Percentiles rank a stretch among this genome's conserved stretches.
Conservation (phyloP, 495 filamentous ascomycete genomes). For the Neurospora sublineolata region DNA sequence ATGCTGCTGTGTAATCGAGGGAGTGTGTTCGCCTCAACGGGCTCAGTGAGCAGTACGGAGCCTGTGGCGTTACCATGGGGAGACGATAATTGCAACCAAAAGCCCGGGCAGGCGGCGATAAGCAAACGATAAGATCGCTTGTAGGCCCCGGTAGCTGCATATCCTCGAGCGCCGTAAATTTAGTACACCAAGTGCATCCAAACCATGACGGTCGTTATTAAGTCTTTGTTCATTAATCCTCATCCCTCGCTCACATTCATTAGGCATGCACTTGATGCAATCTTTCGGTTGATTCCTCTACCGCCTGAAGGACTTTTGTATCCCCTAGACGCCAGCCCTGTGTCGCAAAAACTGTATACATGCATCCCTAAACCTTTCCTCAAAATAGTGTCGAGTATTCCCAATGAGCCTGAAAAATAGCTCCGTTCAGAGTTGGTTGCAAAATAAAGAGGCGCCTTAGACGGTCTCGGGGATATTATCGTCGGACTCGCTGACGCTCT, state of each 20-base stretch:
- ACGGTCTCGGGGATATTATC: conserved; percentile 50
- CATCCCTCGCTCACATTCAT: neutral
- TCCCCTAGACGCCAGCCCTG: conserved; percentile 7
- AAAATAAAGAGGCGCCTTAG: conserved; percentile 10
- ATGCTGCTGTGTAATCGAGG: neutral
- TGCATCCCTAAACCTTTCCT: neutral
- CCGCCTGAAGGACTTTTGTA: conserved; percentile 11
- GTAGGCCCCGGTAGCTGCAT: neutral
- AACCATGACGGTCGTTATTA: neutral
- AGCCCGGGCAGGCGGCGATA: neutral
- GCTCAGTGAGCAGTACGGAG: neutral
- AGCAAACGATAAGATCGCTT: neutral
- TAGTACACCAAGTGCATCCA: neutral
- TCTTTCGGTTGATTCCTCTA: conserved; percentile 3
- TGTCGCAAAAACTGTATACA: conserved; percentile 3
- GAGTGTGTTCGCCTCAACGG: neutral
- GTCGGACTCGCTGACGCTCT: conserved; percentile 85
- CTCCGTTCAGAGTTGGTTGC: neutral
- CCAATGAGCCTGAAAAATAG: neutral
- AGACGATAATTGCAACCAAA: neutral
- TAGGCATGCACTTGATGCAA: neutral
- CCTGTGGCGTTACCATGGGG: neutral
- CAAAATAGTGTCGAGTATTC: neutral
- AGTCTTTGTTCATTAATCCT: neutral
- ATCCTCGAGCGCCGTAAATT: neutral